Conservation (phyloP, 768 basidiomycete genomes). For the Trametes cubensis region DNA sequence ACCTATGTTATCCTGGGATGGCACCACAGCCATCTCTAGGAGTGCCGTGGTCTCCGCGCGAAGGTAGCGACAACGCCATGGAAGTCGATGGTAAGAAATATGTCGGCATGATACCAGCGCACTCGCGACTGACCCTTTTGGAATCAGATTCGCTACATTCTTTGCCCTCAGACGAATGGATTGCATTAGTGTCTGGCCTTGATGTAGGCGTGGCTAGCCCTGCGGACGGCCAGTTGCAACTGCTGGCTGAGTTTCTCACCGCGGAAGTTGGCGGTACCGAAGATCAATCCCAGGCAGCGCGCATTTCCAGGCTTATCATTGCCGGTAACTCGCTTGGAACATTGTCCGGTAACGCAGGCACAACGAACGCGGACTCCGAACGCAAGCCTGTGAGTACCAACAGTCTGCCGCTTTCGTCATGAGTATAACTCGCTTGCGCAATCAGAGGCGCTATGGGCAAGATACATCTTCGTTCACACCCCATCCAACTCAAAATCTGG, state of each 20-base stretch:
- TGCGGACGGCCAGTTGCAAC: constrained; percentile 73
- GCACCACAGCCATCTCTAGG: constrained; percentile 58
- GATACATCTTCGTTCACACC: constrained; percentile 69
- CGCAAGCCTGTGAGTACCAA: constrained; percentile 56
- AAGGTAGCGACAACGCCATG: constrained; percentile 47
- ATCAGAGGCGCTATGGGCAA: constrained; percentile 66
- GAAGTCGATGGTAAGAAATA: constrained; percentile 65
- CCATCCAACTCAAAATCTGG: constrained; percentile 72
- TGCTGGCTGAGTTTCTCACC: constrained; percentile 87
- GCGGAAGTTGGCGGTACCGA: constrained; percentile 77
- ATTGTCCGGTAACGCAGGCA: constrained; percentile 37
- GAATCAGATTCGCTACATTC: background rate
- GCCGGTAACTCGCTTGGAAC: constrained; percentile 87
- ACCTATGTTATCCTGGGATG: constrained; percentile 83
- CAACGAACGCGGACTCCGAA: constrained; percentile 39
- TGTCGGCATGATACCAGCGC: background rate
- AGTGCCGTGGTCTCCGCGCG: constrained; percentile 17
- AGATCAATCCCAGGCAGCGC: constrained; percentile 65
- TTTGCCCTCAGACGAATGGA: constrained; percentile 62
- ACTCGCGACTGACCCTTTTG: background rate
- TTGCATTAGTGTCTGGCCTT: constrained; percentile 86
- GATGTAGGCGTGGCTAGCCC: constrained; percentile 67
- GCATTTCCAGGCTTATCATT: constrained; percentile 83
- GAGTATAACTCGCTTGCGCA: constrained; percentile 15
- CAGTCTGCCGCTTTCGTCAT: background rate